Evolutionary conservation across 2,329 filamentous ascomycete species (phyloP), one percentile per base, ranked within the genome.

Genomic region (Stylonectria norvegica): DNA sequence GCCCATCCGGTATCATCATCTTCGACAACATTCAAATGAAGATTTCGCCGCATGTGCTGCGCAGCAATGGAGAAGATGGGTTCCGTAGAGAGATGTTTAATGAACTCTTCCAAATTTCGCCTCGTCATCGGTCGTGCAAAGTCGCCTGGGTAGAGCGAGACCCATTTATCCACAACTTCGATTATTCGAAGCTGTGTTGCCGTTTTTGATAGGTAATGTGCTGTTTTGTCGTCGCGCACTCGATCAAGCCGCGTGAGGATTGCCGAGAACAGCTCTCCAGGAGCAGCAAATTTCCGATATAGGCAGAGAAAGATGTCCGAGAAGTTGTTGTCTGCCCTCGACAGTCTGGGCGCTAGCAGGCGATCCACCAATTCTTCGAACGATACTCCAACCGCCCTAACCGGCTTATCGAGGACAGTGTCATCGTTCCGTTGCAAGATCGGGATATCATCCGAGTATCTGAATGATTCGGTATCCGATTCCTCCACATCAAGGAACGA

Each of bases 1-100:
- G 86, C 89, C 93, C 93, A 98, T 10, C 86, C 83, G 0, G 86
- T 86, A 60, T 98, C 91, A 56, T 97, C 93, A 59, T 97, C 90
- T 56, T 95, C 86, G 5, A 79, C 71, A 2, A 89, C 83, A 42
- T 72, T 74, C 35, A 76, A 73, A 32, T 90, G 85, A 12, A 97
- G 70, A 53, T 86, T 83, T n/a, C 77, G 75, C 15, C 81, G 78
- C 67, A 98, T 93, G 59, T 96, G 89, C 52, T 87, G 84, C 4
- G 89, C 86, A 3, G 90, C 88, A 14, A 87, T 82, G 15, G 86
- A 81, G 63, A 94, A 95, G 36, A 94, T 85, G 8, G 87, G 83
- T 48, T 87, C 86, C 5, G 76, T 78, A 16, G 86, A 78, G n/a
- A 97, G 69, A 28, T 83, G 77, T 14, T 71, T 67, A 23, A 95